phyloP scores from a whole-genome alignment of 805 yeast species.

The Candida tallmaniae region DNA sequence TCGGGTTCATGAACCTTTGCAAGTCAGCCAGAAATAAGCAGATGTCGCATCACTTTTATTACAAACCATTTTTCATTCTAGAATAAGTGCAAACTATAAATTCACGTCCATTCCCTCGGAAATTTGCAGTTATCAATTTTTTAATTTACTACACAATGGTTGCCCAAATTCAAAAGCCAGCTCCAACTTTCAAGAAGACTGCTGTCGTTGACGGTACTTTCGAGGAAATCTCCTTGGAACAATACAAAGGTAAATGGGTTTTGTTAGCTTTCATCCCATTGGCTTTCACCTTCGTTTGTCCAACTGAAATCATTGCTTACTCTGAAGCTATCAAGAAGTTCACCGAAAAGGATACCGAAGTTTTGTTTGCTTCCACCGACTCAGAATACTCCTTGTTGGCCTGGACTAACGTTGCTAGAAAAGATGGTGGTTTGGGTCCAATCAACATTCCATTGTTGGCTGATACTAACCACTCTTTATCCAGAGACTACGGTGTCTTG shows the following conservation, averaged over 20 bases:
- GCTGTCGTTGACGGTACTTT: constrained; percentile 96
- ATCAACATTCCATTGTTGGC: constrained; percentile 92
- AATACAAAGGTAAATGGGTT: constrained; percentile 98
- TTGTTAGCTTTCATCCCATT: constrained; percentile 94
- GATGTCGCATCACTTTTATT: constrained; percentile 2
- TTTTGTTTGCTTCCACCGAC: constrained; percentile 96
- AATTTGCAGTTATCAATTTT: constrained; percentile 1
- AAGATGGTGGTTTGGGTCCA: constrained; percentile 97
- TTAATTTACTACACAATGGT: constrained; percentile 50
- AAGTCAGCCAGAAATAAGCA: no score
- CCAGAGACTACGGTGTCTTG: constrained; percentile 96
- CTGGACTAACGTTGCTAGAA: constrained; percentile 95
- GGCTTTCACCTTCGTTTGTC: constrained; percentile 99
- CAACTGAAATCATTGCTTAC: constrained; percentile 98
- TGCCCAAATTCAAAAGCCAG: constrained; percentile 89
- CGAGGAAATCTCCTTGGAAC: constrained; percentile 91
- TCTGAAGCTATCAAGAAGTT: constrained; percentile 92
- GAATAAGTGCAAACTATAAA: constrained; percentile 6
- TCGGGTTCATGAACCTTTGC: no score
- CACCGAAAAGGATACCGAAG: constrained; percentile 79
- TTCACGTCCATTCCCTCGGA: constrained; percentile 4
- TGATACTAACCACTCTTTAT: constrained; percentile 92
- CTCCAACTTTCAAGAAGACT: constrained; percentile 93
- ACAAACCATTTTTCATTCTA: constrained; percentile 10
- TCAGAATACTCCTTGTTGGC: constrained; percentile 96